phyloP scores from a whole-genome alignment of 495 filamentous ascomycete genomes.

The Ascodesmis nigricans region DNA sequence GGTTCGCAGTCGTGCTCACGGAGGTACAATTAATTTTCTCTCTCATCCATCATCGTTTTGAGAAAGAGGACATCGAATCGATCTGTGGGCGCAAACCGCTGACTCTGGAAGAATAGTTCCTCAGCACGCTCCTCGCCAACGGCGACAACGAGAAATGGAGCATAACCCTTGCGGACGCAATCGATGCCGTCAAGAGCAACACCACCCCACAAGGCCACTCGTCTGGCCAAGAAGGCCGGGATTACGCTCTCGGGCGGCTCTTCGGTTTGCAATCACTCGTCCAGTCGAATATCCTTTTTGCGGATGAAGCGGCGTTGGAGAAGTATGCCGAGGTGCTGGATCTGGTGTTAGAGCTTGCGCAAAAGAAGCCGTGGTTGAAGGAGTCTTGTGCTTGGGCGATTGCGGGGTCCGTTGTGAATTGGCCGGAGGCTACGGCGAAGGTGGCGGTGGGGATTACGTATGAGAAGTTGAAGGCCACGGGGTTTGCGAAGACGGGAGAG shows the following conservation, averaged over 20 bases:
- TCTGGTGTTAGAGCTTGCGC: constrained; percentile 33
- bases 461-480: constrained; percentile 35
- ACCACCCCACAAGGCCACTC: constrained; percentile 42
- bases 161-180: constrained; percentile 32
- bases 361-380: constrained; percentile 64
- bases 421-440: constrained; percentile 4
- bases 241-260: constrained; percentile 62
- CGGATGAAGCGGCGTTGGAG: constrained; percentile 27
- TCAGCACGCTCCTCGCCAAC: constrained; percentile 11
- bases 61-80: constrained; percentile 24
- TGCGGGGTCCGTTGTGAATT: constrained; percentile 4
- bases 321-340: constrained; percentile 29
- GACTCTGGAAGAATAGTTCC: constrained; percentile 14
- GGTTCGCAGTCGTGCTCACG: constrained; percentile 76
- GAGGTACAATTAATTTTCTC: constrained; percentile 60
- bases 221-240: constrained; percentile 60
- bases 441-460: constrained; percentile 38
- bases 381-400: constrained; percentile 63
- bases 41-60: constrained; percentile 33
- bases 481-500: constrained; percentile 55
- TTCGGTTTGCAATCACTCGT: constrained; percentile 76
- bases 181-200: constrained; percentile 45
- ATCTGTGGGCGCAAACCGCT: constrained; percentile 11
- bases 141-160: constrained; percentile 21
- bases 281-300: constrained; percentile 48